Base-by-base conservation (phyloP, 805 yeast species). In the Saturnispora kantuleensis region DNA sequence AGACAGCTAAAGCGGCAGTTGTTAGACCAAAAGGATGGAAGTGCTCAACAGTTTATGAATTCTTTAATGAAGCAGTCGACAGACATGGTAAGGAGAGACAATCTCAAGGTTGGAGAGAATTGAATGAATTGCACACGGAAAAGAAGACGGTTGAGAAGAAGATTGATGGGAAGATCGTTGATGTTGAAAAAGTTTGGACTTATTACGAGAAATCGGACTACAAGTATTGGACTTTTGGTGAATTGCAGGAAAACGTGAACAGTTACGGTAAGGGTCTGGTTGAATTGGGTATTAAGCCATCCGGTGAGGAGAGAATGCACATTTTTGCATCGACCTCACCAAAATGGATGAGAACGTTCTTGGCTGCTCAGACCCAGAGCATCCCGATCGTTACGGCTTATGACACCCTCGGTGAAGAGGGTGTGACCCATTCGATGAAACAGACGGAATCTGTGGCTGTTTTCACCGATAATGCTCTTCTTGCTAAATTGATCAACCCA, bases 321-420 rank as follows among this genome's bases (percentile, higher is more conserved):
- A 74, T 90, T 44, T 93, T 81, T 65, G 96, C 96, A 21, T 64
- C 84, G 16, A 93, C 98, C 11, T 84, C 95, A 12, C 81, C 77
- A 46, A 78, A 77, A 58, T 90, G 97, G 97, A 76, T 90, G 86
- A 84, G 85, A 66, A 75, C 85, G 30, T 90, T 79, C 52, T 63
- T 86, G 47, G 96, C 89, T 12, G 73, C 86, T 43, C 76, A 77
- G 55, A 69, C 88, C 42, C 96, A 87, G 64, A 66, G 74, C 41
- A 81, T 93, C 48, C 84, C 97, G 18, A 74, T 84, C 46, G 97
- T 88, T 35, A 93, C 98, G 12, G 97, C 98, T 33, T 93, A 93
- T 64, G 97, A 89, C 63, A 87, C 96, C 36, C 71, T 89, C 52
- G 97, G 97, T 47, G 95, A 87, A 64, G 73, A 74, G 32, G 96